A percentile compares a stretch with the other conserved stretches of the same genome.
Evolutionary conservation across 1,284 basidiomycete species (phyloP).

Genomic region (Sporisorium iseilematis-ciliati): DNA sequence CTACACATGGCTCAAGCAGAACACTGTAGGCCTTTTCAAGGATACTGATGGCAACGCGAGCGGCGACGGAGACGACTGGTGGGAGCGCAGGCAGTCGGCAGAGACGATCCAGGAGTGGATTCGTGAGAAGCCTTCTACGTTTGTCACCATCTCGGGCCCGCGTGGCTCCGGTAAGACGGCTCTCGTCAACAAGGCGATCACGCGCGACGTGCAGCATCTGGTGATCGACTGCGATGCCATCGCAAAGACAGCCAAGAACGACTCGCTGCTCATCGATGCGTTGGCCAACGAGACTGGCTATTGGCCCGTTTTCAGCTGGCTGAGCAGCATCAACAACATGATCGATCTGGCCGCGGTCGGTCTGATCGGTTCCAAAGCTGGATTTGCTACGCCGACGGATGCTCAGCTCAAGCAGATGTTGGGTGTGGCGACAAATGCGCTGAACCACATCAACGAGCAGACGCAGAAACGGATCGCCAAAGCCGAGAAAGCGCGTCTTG

Average conservation of each 20-base stretch:
- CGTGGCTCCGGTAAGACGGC: slow-evolving; percentile 88
- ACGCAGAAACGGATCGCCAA: slow-evolving; percentile 55
- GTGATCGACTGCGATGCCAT: slow-evolving; percentile 82
- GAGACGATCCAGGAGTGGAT: slow-evolving; percentile 79
- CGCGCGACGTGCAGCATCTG: slow-evolving; percentile 71
- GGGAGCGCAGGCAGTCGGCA: slow-evolving; percentile 83
- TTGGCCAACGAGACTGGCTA: slow-evolving; percentile 83
- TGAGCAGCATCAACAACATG: slow-evolving; percentile 85
- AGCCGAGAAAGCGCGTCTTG: slow-evolving; percentile 45
- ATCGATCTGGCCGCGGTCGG: slow-evolving; percentile 94
- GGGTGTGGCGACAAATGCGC: slow-evolving; percentile 80
- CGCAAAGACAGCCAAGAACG: slow-evolving; percentile 76
- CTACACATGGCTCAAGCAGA: slow-evolving; percentile 57
- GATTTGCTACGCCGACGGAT: slow-evolving; percentile 83
- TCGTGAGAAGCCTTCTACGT: slow-evolving; percentile 79
- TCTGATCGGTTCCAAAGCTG: slow-evolving; percentile 94
- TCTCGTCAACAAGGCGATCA: slow-evolving; percentile 76
- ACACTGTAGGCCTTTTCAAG: slow-evolving; percentile 55
- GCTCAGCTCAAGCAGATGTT: slow-evolving; percentile 87
- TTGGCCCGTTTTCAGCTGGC: slow-evolving; percentile 78
- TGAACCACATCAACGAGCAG: slow-evolving; percentile 76
- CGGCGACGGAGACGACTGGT: slow-evolving; percentile 76
- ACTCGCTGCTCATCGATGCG: slow-evolving; percentile 78
- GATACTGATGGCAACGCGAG: slow-evolving; percentile 43
- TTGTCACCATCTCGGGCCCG: slow-evolving; percentile 85